Evolutionary conservation across 495 filamentous ascomycete genomes (phyloP).

Genomic region (Margaritispora aquatica): DNA sequence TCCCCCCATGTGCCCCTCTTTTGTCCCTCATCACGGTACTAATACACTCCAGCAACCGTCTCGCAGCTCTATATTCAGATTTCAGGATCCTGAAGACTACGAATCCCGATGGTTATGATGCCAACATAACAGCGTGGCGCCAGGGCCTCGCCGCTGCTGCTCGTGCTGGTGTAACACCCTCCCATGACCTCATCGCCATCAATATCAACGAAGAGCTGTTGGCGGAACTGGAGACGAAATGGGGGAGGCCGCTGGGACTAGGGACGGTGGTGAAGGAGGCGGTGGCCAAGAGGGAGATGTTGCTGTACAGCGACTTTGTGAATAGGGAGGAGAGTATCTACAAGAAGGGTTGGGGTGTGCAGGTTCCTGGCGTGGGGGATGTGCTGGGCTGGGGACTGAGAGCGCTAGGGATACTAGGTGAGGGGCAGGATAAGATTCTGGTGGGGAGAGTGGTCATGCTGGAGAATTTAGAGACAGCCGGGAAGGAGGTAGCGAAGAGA

Average conservation of each 20-base stretch:
- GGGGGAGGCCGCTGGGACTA: slow-evolving; percentile 77
- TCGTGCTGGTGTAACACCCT: slow-evolving; percentile 56
- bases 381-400: slow-evolving; percentile 71
- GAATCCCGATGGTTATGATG: slow-evolving; percentile 86
- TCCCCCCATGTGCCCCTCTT: not conserved
- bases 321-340: slow-evolving; percentile 56
- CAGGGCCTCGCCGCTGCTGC: slow-evolving; percentile 62
- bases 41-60: slow-evolving; percentile 55
- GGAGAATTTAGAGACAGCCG: slow-evolving; percentile 48
- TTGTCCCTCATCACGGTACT: not conserved
- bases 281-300: slow-evolving; percentile 55
- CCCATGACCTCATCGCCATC: slow-evolving; percentile 53
- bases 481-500: slow-evolving; percentile 41
- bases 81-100: slow-evolving; percentile 70
- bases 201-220: slow-evolving; percentile 63
- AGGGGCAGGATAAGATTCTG: slow-evolving; percentile 38
- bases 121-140: slow-evolving; percentile 83
- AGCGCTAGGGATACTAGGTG: slow-evolving; percentile 55
- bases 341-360: slow-evolving; percentile 38
- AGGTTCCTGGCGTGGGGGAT: slow-evolving; percentile 40
- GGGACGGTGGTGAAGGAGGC: slow-evolving; percentile 77
- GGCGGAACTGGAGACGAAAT: slow-evolving; percentile 64
- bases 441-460: slow-evolving; percentile 51
- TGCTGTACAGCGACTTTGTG: slow-evolving; percentile 61
- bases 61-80: slow-evolving; percentile 92